Conservation (phyloP, 495 filamentous ascomycete genomes). For the Apiosordaria backusii region DNA sequence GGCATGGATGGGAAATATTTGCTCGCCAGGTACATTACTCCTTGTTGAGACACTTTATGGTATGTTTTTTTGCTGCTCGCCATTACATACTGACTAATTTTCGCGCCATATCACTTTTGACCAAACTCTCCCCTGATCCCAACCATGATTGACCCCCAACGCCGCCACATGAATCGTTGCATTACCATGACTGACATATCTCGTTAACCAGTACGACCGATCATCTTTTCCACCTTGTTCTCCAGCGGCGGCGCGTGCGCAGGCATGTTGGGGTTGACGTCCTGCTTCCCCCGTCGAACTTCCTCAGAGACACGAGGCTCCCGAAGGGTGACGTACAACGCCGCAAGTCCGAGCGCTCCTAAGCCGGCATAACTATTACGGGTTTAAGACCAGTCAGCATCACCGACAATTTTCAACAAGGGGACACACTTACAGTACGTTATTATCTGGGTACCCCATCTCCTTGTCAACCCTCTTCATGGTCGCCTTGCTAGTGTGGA, state of each 20-base stretch:
- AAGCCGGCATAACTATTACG: slow-evolving; percentile 14
- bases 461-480: slow-evolving; percentile 13
- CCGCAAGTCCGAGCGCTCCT: slow-evolving; percentile 18
- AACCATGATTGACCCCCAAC: too few relatives aligned
- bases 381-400: slow-evolving; percentile 3
- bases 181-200: neutral
- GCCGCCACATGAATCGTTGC: neutral
- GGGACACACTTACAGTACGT: slow-evolving; percentile 7
- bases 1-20: too few relatives aligned
- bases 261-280: neutral
- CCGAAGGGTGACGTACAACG: slow-evolving; percentile 16
- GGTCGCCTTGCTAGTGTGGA: slow-evolving; percentile 1
- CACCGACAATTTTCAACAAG: neutral
- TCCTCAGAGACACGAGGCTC: neutral
- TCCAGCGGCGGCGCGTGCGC: slow-evolving; percentile 8
- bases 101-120: neutral
- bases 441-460: slow-evolving; percentile 11
- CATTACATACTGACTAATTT: neutral
- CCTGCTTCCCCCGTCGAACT: neutral
- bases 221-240: slow-evolving; percentile 11
- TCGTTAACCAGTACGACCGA: slow-evolving; percentile 2
- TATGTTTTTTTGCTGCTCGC: neutral
- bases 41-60: neutral
- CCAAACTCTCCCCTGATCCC: neutral
- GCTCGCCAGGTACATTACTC: too few relatives aligned